phyloP scores from a whole-genome alignment of 2,329 filamentous ascomycete species.

The Tolypocladium ovalisporum region DNA sequence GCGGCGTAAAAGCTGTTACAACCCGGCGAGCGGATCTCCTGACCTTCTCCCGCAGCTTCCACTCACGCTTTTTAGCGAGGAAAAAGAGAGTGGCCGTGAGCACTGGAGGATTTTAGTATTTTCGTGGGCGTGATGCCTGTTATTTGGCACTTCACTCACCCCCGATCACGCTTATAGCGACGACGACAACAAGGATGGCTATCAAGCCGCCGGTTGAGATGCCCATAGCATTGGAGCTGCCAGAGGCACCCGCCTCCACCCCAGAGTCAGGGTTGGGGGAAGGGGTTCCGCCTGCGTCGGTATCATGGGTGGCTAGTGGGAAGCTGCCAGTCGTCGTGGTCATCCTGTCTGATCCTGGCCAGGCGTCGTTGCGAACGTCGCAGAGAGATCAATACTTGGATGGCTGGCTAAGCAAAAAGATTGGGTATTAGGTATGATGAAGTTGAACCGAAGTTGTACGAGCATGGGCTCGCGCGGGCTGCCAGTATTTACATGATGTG shows the following conservation, averaged over 20 bases:
- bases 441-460: not conserved
- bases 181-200: constrained; percentile 65
- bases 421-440: not conserved
- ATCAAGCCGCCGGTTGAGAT: constrained; percentile 60
- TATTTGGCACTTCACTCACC: constrained; percentile 36
- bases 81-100: constrained; percentile 60
- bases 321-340: constrained; percentile 26
- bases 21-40: constrained; percentile 56
- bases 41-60: constrained; percentile 65
- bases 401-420: not conserved
- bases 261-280: constrained; percentile 29
- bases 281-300: constrained; percentile 19
- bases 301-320: constrained; percentile 31
- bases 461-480: not conserved
- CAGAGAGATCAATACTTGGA: not conserved
- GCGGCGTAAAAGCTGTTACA: constrained; percentile 50
- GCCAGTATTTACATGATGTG: not conserved
- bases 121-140: not conserved
- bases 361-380: not conserved
- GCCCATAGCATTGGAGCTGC: constrained; percentile 42
- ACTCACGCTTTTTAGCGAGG: constrained; percentile 74
- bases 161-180: constrained; percentile 54
- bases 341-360: constrained; percentile 19
- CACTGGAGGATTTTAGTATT: constrained; percentile 30
- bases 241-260: constrained; percentile 53